Percentiles rank a stretch among this genome's conserved stretches.
Conservation (phyloP, 176 grass and related monocot species). For the Themeda triandra region DNA sequence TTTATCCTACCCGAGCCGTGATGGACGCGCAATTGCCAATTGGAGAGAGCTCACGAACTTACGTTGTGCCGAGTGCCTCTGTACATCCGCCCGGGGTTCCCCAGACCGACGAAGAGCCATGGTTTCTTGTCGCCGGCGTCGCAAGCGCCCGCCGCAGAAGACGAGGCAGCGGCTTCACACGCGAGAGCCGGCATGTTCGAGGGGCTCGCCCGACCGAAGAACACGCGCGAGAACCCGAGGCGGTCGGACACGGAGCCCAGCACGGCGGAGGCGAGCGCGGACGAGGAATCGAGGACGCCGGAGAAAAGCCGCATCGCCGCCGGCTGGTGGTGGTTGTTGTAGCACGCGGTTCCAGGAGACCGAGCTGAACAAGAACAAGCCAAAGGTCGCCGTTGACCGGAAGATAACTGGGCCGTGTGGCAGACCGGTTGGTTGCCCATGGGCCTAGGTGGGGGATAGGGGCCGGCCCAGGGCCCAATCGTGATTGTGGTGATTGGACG, state of each 20-base stretch:
- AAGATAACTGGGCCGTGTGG: background rate
- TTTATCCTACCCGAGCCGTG: background rate
- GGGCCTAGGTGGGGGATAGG: background rate
- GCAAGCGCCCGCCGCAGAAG: conserved; percentile 13
- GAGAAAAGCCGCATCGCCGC: conserved; percentile 1
- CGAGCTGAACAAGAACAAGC: background rate
- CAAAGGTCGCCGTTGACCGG: background rate
- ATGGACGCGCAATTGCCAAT: too few relatives aligned
- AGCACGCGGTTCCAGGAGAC: background rate
- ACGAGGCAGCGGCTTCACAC: background rate
- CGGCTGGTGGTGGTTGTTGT: background rate
- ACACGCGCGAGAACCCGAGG: background rate
- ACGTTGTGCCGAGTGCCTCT: conserved; percentile 75
- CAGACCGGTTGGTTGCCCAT: too few relatives aligned
- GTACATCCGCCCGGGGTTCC: conserved; percentile 69
- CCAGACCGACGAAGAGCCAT: conserved; percentile 76
- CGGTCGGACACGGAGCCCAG: background rate
- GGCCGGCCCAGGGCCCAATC: too few relatives aligned
- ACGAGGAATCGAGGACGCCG: background rate
- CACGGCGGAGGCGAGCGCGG: background rate
- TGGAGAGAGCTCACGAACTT: background rate
- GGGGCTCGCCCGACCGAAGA: background rate
- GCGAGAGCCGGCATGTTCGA: conserved; percentile 30
- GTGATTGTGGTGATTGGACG: background rate
- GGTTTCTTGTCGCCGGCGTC: conserved; percentile 31